Base-by-base conservation (phyloP, 1,139 yeast species). In the Blastobotrys niveus region DNA sequence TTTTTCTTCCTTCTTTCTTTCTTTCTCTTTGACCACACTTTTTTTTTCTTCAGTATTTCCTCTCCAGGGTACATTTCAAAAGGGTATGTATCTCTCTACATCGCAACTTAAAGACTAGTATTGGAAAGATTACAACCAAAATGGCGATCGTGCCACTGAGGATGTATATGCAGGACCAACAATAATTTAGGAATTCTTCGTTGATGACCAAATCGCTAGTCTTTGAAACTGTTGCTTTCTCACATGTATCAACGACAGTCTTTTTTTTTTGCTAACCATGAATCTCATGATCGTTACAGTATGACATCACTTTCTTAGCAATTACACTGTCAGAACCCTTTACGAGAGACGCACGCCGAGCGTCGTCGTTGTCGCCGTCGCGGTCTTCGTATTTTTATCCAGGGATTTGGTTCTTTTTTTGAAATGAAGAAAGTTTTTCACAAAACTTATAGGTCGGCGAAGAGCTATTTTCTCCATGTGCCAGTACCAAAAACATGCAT, bases 401-500 rank as follows among this genome's bases (percentile, higher is more conserved):
- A n/a, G n/a, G n/a, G n/a, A n/a, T n/a, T n/a, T 21, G 3, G 20
- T 34, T 34, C 20, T 9, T 21, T 21, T 29, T 29, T 20, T 29
- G 15, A 20, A 38, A 41, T 41, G 44, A 41, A 39, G 43, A 46
- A 47, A 44, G 39, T 31, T 45, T 40, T 47, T 65, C 39, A 34
- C 39, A 41, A 65, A 65, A 63, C 60, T 58, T 56, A 14, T 60
- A 58, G 66, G 64, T 78, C 73, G 79, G 85, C 75, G 86, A 80
- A 65, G 64, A 51, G 55, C 36, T 15, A 27, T 31, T 15, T 17
- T 9, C 55, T 60, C 58, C 61, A 65, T 69, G 72, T 66, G 70
- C 82, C 74, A 22, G 66, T 79, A 74, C 73, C 69, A 65, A 77
- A 61, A 77, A 61, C 91, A 82, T 82, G 93, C 93, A 82, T 82